Conservation (phyloP, 768 basidiomycete genomes). For the Termitomyces sp. region DNA sequence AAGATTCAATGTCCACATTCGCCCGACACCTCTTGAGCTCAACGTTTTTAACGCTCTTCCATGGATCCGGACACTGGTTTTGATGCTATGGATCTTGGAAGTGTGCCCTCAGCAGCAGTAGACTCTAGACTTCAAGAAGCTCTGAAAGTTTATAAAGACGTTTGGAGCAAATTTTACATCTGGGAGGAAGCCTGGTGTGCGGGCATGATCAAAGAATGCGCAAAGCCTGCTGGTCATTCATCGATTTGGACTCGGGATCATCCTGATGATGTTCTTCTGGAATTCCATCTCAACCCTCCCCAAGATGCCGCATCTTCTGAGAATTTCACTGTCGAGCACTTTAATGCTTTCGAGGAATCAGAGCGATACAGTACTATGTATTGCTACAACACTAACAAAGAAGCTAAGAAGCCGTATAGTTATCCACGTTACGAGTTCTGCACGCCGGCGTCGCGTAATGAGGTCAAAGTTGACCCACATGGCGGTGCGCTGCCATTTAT, state of each 20-base stretch:
- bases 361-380: slow-evolving; percentile 10
- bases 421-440: slow-evolving; percentile 39
- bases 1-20: no score
- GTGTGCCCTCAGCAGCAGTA: neutral
- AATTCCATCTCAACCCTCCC: slow-evolving; percentile 3
- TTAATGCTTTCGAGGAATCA: slow-evolving; percentile 5
- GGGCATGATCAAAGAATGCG: slow-evolving; percentile 5
- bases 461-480: slow-evolving; percentile 1
- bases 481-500: slow-evolving; percentile 22
- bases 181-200: slow-evolving; percentile 33
- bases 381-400: neutral
- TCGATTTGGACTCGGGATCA: neutral
- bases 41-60: neutral
- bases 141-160: slow-evolving; percentile 23
- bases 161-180: slow-evolving; percentile 42
- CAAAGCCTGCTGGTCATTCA: slow-evolving; percentile 1
- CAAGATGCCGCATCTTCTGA: neutral
- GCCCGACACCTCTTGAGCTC: no score
- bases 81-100: neutral
- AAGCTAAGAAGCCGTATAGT: neutral
- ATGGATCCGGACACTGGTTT: slow-evolving; percentile 7
- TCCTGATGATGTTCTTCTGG: neutral
- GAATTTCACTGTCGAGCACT: slow-evolving; percentile 14
- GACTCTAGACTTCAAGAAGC: slow-evolving; percentile 15
- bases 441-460: slow-evolving; percentile 33